Evolutionary conservation across 2,329 filamentous ascomycete species (phyloP).

Genomic region (Sporothrix pallida): DNA sequence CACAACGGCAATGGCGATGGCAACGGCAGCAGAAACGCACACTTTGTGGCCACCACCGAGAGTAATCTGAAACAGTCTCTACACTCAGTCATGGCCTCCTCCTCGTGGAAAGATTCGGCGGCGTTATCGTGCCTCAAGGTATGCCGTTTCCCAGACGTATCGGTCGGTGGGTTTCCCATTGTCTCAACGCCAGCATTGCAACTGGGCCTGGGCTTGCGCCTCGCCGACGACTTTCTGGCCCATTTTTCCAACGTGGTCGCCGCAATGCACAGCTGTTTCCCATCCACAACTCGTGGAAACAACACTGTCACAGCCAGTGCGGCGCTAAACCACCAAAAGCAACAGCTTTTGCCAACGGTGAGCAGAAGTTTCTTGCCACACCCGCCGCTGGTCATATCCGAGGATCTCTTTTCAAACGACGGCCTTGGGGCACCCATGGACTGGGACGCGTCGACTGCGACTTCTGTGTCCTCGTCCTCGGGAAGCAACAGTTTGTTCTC

Average conservation of each 20-base stretch:
- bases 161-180: conserved; percentile 50
- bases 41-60: not conserved
- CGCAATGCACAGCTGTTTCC: conserved; percentile 20
- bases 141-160: conserved; percentile 51
- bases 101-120: conserved; percentile 40
- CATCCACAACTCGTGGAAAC: not conserved
- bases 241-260: conserved; percentile 40
- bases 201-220: conserved; percentile 51
- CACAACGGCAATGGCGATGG: not conserved
- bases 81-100: not conserved
- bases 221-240: conserved; percentile 51
- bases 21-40: not conserved
- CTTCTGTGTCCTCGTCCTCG: not conserved
- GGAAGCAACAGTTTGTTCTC: not conserved
- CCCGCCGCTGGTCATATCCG: conserved; percentile 28
- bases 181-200: conserved; percentile 50
- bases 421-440: conserved; percentile 3
- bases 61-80: conserved; percentile 21
- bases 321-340: not conserved
- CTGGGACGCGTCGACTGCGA: conserved; percentile 22
- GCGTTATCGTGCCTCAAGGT: conserved; percentile 42
- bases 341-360: not conserved
- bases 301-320: not conserved
- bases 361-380: conserved; percentile 16
- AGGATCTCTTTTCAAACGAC: not conserved